Percentiles rank a stretch among this genome's conserved stretches.
These are phyloP conservation scores for Shiraia bambusicola DNA, from an alignment of 2,329 filamentous ascomycete genomes.

Conservation along the genomic window DNA sequence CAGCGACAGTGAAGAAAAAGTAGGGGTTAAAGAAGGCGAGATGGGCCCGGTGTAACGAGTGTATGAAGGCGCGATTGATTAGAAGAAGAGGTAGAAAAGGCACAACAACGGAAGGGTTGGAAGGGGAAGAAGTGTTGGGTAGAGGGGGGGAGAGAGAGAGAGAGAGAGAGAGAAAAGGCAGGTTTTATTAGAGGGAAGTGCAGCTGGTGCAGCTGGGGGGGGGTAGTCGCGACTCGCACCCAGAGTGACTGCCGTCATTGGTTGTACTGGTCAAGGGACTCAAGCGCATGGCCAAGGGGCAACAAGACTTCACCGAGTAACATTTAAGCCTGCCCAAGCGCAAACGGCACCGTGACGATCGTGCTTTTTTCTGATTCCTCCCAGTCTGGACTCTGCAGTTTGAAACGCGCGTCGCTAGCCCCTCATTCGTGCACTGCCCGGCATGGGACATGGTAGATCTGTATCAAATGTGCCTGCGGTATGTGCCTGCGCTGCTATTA, in stretches of 20 bases:
- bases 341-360: slow-evolving; percentile 13
- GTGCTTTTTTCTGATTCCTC: slow-evolving; percentile 12
- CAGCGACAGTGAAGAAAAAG: slow-evolving; percentile 8
- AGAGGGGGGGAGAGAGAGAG: slow-evolving; percentile 5
- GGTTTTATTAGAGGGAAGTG: neutral
- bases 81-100: slow-evolving; percentile 8
- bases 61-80: slow-evolving; percentile 16
- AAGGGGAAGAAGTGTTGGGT: slow-evolving; percentile 1
- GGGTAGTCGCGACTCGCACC: too few species aligned
- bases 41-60: slow-evolving; percentile 23
- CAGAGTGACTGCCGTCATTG: too few species aligned
- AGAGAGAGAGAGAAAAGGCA: slow-evolving; percentile 1
- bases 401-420: slow-evolving; percentile 19
- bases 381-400: slow-evolving; percentile 1
- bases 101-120: slow-evolving; percentile 6
- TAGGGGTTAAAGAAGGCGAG: slow-evolving; percentile 12
- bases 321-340: slow-evolving; percentile 16
- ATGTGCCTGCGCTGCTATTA: neutral
- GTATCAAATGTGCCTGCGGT: slow-evolving; percentile 12
- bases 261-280: slow-evolving; percentile 8
- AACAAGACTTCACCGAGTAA: slow-evolving; percentile 9
- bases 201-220: neutral
- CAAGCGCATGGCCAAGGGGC: slow-evolving; percentile 15
- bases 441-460: slow-evolving; percentile 10
- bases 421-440: slow-evolving; percentile 3